These are phyloP conservation scores for Amanita jacksonii DNA, from an alignment of 768 basidiomycete species.

Conservation along the genomic window DNA sequence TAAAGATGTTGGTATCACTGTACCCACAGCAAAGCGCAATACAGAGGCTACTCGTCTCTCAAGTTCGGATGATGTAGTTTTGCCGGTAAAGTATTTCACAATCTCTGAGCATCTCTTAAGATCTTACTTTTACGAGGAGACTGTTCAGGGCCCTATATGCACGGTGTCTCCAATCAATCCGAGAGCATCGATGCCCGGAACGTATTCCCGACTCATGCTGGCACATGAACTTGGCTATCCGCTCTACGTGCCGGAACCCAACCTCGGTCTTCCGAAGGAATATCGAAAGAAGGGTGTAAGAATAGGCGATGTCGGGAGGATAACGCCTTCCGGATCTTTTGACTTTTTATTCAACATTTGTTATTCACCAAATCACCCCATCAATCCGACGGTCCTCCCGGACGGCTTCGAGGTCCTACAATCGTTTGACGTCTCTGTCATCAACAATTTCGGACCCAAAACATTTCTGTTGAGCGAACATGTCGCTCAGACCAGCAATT, in stretches of 20 bases:
- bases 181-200: neutral
- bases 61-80: too few relatives aligned
- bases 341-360: slow-evolving; percentile 26
- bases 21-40: too few relatives aligned
- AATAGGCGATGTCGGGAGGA: slow-evolving; percentile 25
- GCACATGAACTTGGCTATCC: slow-evolving; percentile 19
- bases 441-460: neutral
- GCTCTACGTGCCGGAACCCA: slow-evolving; percentile 20
- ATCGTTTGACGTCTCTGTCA: neutral
- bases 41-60: too few relatives aligned
- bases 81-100: too few relatives aligned
- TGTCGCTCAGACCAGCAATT: neutral
- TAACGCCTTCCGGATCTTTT: slow-evolving; percentile 19
- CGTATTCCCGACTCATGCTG: slow-evolving; percentile 16
- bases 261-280: slow-evolving; percentile 9
- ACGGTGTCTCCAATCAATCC: too few relatives aligned
- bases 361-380: slow-evolving; percentile 14
- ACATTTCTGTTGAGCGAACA: neutral
- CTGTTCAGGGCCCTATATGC: too few relatives aligned
- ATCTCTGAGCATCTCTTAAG: too few relatives aligned
- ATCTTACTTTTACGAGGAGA: too few relatives aligned
- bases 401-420: slow-evolving; percentile 13
- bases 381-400: slow-evolving; percentile 19
- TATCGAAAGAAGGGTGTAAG: slow-evolving; percentile 15
- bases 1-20: too few relatives aligned